Evolutionary conservation across 441 rosid genomes (phyloP).

Genomic region (Manihot esculenta): DNA sequence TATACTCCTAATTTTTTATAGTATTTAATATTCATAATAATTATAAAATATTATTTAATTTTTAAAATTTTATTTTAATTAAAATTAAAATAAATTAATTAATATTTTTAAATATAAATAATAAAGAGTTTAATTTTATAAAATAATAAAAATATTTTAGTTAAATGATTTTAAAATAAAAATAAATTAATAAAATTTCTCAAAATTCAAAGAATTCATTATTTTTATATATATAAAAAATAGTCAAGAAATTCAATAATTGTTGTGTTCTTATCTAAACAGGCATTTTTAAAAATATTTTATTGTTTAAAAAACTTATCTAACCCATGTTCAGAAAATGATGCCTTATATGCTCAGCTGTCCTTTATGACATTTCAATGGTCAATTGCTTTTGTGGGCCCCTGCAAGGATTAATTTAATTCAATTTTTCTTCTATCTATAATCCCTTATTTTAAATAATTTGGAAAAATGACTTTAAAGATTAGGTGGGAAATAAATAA

Average conservation of each 20-base stretch:
- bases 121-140: no score
- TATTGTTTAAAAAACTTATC: constrained; percentile 25
- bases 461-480: background rate
- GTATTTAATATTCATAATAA: no score
- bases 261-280: constrained; percentile 51
- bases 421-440: constrained; percentile 6
- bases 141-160: no score
- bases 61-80: no score
- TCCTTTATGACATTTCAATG: constrained; percentile 29
- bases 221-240: constrained; percentile 20
- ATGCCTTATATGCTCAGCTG: constrained; percentile 24
- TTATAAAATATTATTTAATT: no score
- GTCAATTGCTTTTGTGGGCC: constrained; percentile 54
- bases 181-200: no score
- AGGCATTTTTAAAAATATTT: constrained; percentile 17
- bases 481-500: constrained; percentile 17
- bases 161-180: no score
- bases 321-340: constrained; percentile 20
- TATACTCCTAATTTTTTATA: no score
- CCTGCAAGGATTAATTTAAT: constrained; percentile 19
- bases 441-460: background rate
- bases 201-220: constrained; percentile 35
- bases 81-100: no score
- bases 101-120: no score
- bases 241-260: constrained; percentile 24